These are phyloP conservation scores for Picochlorum sp. DNA, from an alignment of 139 green algal species.

Conservation along the genomic window DNA sequence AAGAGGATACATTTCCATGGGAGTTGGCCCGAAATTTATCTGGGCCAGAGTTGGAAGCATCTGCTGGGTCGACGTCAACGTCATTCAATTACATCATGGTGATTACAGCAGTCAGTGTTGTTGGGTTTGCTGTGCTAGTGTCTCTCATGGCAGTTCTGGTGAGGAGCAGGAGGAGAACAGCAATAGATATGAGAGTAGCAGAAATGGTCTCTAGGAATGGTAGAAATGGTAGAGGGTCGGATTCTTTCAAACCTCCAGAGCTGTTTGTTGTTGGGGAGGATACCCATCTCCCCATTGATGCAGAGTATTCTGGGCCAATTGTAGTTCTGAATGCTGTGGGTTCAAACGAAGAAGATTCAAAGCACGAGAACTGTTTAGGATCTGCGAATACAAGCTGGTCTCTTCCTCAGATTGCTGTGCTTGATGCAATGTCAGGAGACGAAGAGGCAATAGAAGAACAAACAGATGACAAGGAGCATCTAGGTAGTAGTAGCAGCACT, in stretches of 20 bases:
- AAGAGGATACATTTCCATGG: constrained; percentile 9
- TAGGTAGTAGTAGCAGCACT: neutral
- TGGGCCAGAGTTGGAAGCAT: neutral
- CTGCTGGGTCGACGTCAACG: neutral
- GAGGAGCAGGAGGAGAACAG: constrained; percentile 1
- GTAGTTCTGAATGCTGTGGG: constrained; percentile 6
- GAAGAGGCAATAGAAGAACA: neutral
- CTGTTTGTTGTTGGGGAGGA: constrained; percentile 11
- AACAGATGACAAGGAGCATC: neutral
- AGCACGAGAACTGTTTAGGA: neutral
- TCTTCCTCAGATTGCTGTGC: too few species aligned
- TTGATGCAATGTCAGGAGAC: neutral
- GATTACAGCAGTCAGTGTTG: constrained; percentile 9
- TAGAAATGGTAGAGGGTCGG: neutral
- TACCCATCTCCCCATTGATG: neutral
- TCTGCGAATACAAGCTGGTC: neutral
- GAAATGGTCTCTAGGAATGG: neutral
- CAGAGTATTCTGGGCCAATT: constrained; percentile 8
- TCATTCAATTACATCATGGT: constrained; percentile 12
- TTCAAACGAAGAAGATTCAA: neutral
- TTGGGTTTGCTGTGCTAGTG: neutral
- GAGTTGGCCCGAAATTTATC: neutral
- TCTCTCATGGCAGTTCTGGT: constrained; percentile 1
- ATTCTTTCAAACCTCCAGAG: constrained; percentile 12
- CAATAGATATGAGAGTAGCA: neutral